Conservation (phyloP, 331 rosid genomes). For the Pyrus hybrid region DNA sequence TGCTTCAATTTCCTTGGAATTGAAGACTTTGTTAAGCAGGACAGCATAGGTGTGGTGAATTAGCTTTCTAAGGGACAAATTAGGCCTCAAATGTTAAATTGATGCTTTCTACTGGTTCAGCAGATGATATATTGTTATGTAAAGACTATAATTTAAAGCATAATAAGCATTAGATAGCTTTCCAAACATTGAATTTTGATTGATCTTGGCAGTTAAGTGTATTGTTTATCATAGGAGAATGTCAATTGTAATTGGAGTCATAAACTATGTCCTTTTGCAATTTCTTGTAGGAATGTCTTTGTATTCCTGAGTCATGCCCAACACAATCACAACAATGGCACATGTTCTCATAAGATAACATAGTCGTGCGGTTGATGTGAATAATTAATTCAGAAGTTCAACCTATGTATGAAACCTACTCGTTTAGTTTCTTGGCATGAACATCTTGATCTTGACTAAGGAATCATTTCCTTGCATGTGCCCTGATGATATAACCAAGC, state of each 20-base stretch:
- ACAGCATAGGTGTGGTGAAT: too few species aligned
- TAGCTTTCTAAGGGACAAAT: neutral
- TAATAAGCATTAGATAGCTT: neutral
- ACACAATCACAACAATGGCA: neutral
- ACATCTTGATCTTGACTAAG: neutral
- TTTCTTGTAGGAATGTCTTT: neutral
- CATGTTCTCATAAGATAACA: neutral
- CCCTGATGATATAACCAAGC: too few species aligned
- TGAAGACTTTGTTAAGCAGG: neutral
- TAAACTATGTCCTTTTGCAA: neutral
- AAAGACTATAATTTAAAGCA: neutral
- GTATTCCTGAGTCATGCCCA: neutral
- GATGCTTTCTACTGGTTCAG: neutral
- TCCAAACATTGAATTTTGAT: neutral
- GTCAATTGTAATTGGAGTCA: neutral
- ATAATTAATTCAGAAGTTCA: neutral
- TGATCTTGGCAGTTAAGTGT: neutral
- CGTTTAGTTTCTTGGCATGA: neutral
- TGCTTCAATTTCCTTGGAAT: neutral
- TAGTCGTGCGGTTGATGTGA: neutral
- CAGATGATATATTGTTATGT: neutral
- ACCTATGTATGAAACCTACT: neutral
- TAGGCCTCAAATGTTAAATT: neutral
- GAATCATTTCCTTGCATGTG: too few species aligned
- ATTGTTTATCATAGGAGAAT: neutral